Conservation (phyloP, 108 stramenopile genomes). For the Mayamaea pseudoterrestris region DNA sequence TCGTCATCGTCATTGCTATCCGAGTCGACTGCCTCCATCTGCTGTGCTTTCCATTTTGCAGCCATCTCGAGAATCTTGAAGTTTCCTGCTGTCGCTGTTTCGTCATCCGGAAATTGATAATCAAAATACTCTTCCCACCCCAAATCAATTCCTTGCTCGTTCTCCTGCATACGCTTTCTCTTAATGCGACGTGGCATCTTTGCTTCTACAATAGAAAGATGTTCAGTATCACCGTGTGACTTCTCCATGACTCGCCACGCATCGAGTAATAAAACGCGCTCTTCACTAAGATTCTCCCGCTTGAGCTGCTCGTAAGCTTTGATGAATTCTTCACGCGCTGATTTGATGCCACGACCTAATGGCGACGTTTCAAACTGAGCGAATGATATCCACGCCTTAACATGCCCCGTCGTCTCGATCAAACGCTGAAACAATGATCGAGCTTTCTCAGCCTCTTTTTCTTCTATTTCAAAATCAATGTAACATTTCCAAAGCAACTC, state of each 20-base stretch:
- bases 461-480: conserved; percentile 96
- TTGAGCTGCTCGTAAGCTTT: conserved; percentile 84
- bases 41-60: conserved; percentile 87
- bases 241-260: conserved; percentile 93
- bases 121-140: conserved; percentile 99
- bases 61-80: conserved; percentile 96
- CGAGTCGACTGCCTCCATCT: conserved; percentile 23
- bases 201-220: conserved; percentile 57
- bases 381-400: conserved; percentile 85
- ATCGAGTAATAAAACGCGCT: conserved; percentile 88
- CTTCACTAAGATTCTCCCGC: conserved; percentile 77
- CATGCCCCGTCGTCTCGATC: conserved; percentile 87
- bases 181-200: conserved; percentile 89
- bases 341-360: conserved; percentile 50
- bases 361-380: conserved; percentile 66
- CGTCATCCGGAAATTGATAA: conserved; percentile 96
- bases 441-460: conserved; percentile 64
- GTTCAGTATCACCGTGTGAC: conserved; percentile 47
- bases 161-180: conserved; percentile 83
- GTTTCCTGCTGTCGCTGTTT: conserved; percentile 57
- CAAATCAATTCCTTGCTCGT: conserved; percentile 70
- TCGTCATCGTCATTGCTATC: conserved; percentile 13
- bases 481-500: conserved; percentile 96
- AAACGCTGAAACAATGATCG: conserved; percentile 86
- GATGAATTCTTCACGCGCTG: conserved; percentile 64